Conservation (phyloP, 169 alveolate genomes). For the Fabrea salina region DNA sequence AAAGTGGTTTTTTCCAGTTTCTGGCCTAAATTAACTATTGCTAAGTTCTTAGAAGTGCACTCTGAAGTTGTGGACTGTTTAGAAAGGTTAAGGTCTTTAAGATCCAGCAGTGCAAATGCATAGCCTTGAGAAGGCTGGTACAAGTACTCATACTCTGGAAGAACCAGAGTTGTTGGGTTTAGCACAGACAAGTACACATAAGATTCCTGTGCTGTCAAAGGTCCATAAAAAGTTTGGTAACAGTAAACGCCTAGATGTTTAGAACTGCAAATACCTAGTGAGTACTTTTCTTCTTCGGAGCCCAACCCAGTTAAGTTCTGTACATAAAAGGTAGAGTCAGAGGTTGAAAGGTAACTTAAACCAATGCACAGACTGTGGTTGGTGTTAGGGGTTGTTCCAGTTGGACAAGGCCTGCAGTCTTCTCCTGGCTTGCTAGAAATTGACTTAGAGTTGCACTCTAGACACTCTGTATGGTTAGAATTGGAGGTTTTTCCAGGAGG, state of each 20-base stretch:
- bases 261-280: neutral
- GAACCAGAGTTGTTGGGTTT: conserved; percentile 5
- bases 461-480: neutral
- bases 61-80: neutral
- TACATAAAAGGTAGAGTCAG: neutral
- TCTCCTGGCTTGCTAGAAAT: neutral
- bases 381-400: neutral
- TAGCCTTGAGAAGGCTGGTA: neutral
- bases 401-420: neutral
- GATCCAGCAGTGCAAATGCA: neutral
- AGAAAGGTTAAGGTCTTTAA: neutral
- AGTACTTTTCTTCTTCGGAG: neutral
- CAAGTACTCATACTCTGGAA: neutral
- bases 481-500: neutral
- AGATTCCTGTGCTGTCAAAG: neutral
- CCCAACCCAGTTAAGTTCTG: neutral
- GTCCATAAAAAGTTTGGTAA: conserved; percentile 20
- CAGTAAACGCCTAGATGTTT: neutral
- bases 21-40: neutral
- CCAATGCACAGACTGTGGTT: neutral
- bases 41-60: neutral
- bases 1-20: neutral
- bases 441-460: neutral
- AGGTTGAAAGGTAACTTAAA: too few relatives aligned
- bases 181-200: conserved; percentile 8